Evolutionary conservation across 108 stramenopile genomes (phyloP).

Genomic region (Pseudonitzschia pungens): DNA sequence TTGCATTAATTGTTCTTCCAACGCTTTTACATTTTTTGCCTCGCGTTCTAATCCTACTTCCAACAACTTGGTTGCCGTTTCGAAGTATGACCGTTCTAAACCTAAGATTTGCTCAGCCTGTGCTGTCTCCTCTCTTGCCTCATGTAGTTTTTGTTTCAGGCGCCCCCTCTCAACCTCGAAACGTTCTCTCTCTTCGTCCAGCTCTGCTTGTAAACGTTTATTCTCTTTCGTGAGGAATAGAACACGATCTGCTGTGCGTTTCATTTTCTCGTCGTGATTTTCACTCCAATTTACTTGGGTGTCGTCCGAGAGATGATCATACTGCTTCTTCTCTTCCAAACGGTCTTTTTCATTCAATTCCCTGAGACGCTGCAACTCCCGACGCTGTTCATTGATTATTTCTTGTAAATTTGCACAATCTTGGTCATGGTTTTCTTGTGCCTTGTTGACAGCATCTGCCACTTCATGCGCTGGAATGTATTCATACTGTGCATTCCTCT

Average conservation of each 20-base stretch:
- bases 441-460: constrained; percentile 7
- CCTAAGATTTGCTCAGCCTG: constrained; percentile 5
- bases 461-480: constrained; percentile 3
- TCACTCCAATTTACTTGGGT: constrained; percentile 9
- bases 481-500: not conserved
- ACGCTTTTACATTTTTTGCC: not conserved
- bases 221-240: constrained; percentile 7
- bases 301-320: constrained; percentile 3
- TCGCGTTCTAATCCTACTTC: constrained; percentile 17
- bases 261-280: constrained; percentile 18
- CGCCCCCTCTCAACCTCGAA: not conserved
- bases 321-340: not conserved
- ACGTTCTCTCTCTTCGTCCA: constrained; percentile 9
- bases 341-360: not conserved
- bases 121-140: not conserved
- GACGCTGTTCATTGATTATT: constrained; percentile 3
- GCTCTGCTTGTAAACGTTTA: constrained; percentile 5
- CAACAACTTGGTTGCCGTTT: constrained; percentile 8
- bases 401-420: constrained; percentile 2
- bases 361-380: constrained; percentile 7
- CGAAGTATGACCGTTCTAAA: constrained; percentile 19
- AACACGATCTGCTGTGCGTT: constrained; percentile 5
- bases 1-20: constrained; percentile 4
- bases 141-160: constrained; percentile 14
- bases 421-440: constrained; percentile 1